phyloP scores from a whole-genome alignment of 225 moss, liverwort and hornwort species.

The Lunularia cruciata region DNA sequence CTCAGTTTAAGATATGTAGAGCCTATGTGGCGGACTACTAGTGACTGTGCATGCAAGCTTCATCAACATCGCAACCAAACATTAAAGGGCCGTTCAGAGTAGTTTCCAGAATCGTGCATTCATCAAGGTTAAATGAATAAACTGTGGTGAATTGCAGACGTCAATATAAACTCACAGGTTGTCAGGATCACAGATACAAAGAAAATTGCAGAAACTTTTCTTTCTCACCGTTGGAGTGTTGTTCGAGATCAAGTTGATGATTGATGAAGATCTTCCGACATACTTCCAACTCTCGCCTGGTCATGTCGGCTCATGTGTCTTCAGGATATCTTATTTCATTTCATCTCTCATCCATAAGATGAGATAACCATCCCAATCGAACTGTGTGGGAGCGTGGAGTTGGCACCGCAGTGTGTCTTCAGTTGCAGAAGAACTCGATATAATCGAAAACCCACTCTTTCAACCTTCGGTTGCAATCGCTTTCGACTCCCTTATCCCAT shows the following conservation, averaged over 20 bases:
- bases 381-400: background rate
- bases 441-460: background rate
- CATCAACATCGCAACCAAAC: too few species aligned
- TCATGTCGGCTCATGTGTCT: conserved; percentile 11
- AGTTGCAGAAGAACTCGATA: background rate
- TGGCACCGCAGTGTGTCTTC: background rate
- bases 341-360: background rate
- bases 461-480: too few species aligned
- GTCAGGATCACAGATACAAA: background rate
- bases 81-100: too few species aligned
- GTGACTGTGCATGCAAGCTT: too few species aligned
- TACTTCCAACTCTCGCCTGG: conserved; percentile 20
- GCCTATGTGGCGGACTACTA: too few species aligned
- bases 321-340: too few species aligned
- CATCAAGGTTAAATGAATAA: too few species aligned
- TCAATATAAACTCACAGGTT: too few species aligned
- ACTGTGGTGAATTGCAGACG: too few species aligned
- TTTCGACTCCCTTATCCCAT: background rate
- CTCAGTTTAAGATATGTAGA: too few species aligned
- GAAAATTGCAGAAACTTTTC: background rate
- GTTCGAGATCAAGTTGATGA: conserved; percentile 15
- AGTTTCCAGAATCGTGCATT: too few species aligned
- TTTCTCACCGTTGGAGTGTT: background rate
- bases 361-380: conserved; percentile 4
- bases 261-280: conserved; percentile 20